A percentile compares a stretch with the other conserved stretches of the same genome.
phyloP scores from a whole-genome alignment of 768 basidiomycete genomes.

The Suillus sp. region DNA sequence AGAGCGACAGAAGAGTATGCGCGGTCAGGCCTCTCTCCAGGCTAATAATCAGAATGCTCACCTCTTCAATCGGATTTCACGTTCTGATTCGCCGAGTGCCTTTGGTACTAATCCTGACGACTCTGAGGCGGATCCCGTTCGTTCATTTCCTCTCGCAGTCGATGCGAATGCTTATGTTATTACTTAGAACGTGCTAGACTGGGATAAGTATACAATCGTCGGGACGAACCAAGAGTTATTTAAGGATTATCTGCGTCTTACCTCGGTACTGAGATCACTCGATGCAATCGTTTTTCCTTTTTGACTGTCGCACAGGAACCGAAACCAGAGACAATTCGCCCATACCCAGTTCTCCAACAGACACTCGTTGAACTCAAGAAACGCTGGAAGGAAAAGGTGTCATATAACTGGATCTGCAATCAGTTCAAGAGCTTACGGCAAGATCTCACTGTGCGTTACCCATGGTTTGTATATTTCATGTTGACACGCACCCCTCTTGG shows the following conservation, averaged over 20 bases:
- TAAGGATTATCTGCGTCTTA: slow-evolving; percentile 94
- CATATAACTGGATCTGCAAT: slow-evolving; percentile 91
- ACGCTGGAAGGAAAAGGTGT: slow-evolving; percentile 77
- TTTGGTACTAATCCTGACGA: slow-evolving; percentile 55
- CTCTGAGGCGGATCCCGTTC: slow-evolving; percentile 71
- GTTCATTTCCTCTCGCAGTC: slow-evolving; percentile 28
- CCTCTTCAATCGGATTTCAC: slow-evolving; percentile 49
- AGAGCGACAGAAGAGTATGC: slow-evolving; percentile 63
- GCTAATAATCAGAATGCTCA: slow-evolving; percentile 53
- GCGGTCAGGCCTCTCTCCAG: slow-evolving; percentile 41
- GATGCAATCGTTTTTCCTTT: slow-evolving; percentile 6
- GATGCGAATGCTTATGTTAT: slow-evolving; percentile 10
- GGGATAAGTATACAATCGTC: slow-evolving; percentile 95
- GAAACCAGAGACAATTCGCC: slow-evolving; percentile 91
- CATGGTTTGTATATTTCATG: slow-evolving; percentile 17
- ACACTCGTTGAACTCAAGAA: slow-evolving; percentile 86
- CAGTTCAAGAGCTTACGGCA: slow-evolving; percentile 98
- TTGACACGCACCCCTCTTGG: slow-evolving; percentile 13
- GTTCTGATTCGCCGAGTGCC: slow-evolving; percentile 52
- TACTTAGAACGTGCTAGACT: slow-evolving; percentile 87
- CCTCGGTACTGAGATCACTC: slow-evolving; percentile 59
- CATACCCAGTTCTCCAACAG: slow-evolving; percentile 78
- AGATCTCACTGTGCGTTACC: slow-evolving; percentile 85
- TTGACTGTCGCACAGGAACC: slow-evolving; percentile 72
- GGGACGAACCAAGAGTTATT: slow-evolving; percentile 88